Conservation (phyloP, 1,284 basidiomycete genomes). For the Tausonia pullulans region DNA sequence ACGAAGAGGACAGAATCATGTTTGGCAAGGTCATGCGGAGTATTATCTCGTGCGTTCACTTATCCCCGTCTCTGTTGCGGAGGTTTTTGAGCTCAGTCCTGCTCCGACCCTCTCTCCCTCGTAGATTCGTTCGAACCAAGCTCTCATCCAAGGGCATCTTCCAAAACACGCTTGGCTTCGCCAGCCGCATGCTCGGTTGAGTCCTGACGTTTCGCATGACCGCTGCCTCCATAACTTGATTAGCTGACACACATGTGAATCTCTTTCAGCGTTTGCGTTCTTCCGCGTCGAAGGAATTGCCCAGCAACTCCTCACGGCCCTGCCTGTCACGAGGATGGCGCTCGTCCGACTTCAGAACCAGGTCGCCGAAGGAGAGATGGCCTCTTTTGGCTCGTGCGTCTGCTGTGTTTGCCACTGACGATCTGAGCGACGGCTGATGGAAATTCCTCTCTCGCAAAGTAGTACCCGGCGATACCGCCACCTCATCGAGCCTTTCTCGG, state of each 20-base stretch:
- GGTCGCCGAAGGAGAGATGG: not conserved
- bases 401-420: not conserved
- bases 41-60: slow-evolving; percentile 35
- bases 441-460: not conserved
- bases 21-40: slow-evolving; percentile 35
- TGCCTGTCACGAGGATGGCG: slow-evolving; percentile 37
- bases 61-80: no score
- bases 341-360: slow-evolving; percentile 30
- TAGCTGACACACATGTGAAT: not conserved
- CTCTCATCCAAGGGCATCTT: slow-evolving; percentile 37
- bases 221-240: not conserved
- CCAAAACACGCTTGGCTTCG: slow-evolving; percentile 42
- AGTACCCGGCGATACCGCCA: not conserved
- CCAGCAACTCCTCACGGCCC: slow-evolving; percentile 38
- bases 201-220: not conserved
- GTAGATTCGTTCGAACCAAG: not conserved
- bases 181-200: slow-evolving; percentile 37
- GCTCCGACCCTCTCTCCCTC: no score
- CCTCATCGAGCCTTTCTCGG: slow-evolving; percentile 20
- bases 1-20: slow-evolving; percentile 23
- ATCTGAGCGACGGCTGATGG: slow-evolving; percentile 9
- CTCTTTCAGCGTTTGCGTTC: slow-evolving; percentile 37
- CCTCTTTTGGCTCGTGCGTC: not conserved
- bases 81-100: no score
- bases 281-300: slow-evolving; percentile 42